Evolutionary conservation across 2,329 filamentous ascomycete genomes (phyloP).

Genomic region (Calonectria leucothoes): DNA sequence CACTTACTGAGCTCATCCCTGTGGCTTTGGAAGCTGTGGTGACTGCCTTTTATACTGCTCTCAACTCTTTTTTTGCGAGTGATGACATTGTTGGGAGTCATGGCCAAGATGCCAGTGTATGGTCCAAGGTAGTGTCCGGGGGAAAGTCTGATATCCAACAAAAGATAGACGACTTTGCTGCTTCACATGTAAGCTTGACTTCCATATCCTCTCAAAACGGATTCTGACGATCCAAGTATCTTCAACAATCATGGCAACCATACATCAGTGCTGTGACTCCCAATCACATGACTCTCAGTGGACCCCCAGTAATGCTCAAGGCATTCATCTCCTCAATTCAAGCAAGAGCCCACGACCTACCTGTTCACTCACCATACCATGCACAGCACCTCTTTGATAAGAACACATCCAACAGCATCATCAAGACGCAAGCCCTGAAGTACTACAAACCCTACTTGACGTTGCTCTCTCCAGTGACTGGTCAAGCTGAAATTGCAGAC

Average conservation of each 20-base stretch:
- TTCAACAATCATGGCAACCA: constrained; percentile 20
- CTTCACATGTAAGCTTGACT: constrained; percentile 15
- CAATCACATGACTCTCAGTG: constrained; percentile 38
- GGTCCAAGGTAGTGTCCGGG: constrained; percentile 33
- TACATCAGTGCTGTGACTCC: constrained; percentile 42
- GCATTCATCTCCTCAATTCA: constrained; percentile 26
- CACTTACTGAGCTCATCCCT: constrained; percentile 36
- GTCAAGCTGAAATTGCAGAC: background rate
- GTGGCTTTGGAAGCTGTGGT: constrained; percentile 32
- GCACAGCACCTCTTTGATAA: constrained; percentile 35
- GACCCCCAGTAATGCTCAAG: constrained; percentile 32
- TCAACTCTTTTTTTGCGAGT: constrained; percentile 28
- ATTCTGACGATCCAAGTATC: constrained; percentile 6
- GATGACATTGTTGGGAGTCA: constrained; percentile 26
- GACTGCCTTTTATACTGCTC: constrained; percentile 34
- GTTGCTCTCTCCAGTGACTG: constrained; percentile 20
- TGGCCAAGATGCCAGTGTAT: constrained; percentile 8
- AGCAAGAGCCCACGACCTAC: constrained; percentile 27
- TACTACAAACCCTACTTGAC: background rate
- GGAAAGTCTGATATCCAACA: constrained; percentile 18
- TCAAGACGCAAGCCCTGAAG: background rate
- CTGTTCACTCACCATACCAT: constrained; percentile 41
- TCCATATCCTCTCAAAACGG: no score
- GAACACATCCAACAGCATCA: background rate
- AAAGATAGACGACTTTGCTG: constrained; percentile 11